Conservation (phyloP, 1,139 yeast genomes). For the Meyerozyma guilliermondii region DNA sequence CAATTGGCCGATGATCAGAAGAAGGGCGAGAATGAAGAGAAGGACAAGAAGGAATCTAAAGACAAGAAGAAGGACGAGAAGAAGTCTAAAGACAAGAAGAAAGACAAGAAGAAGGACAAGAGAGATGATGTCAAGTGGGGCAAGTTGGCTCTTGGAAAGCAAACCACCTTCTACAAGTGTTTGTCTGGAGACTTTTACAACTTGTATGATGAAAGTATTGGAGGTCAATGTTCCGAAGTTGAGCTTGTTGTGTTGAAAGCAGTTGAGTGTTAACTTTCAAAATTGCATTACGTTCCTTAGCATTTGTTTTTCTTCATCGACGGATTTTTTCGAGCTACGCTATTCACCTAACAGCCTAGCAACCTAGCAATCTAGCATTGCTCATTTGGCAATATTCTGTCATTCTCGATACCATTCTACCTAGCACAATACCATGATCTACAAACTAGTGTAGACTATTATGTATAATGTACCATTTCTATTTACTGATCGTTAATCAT, state of each 20-base stretch:
- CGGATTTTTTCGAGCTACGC: neutral
- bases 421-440: no score
- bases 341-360: no score
- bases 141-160: slow-evolving; percentile 34
- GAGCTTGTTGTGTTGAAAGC: slow-evolving; percentile 33
- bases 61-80: neutral
- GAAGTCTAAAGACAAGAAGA: neutral
- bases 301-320: slow-evolving; percentile 1
- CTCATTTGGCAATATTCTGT: no score
- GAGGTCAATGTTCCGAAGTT: slow-evolving; percentile 33
- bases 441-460: no score
- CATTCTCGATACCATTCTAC: no score
- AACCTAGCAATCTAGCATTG: no score
- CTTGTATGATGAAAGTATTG: slow-evolving; percentile 37
- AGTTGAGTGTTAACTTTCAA: slow-evolving; percentile 19
- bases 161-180: slow-evolving; percentile 37
- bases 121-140: slow-evolving; percentile 16
- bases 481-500: slow-evolving; percentile 3
- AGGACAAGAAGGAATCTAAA: neutral
- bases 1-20: slow-evolving; percentile 7
- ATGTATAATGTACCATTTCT: neutral
- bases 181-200: slow-evolving; percentile 41
- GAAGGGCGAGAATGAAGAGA: neutral
- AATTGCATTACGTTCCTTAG: slow-evolving; percentile 1
- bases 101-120: slow-evolving; percentile 11